A percentile compares a stretch with the other conserved stretches of the same genome.
These are phyloP conservation scores for Pistacia atlantica DNA, from an alignment of 345 rosid genomes.

Conservation along the genomic window DNA sequence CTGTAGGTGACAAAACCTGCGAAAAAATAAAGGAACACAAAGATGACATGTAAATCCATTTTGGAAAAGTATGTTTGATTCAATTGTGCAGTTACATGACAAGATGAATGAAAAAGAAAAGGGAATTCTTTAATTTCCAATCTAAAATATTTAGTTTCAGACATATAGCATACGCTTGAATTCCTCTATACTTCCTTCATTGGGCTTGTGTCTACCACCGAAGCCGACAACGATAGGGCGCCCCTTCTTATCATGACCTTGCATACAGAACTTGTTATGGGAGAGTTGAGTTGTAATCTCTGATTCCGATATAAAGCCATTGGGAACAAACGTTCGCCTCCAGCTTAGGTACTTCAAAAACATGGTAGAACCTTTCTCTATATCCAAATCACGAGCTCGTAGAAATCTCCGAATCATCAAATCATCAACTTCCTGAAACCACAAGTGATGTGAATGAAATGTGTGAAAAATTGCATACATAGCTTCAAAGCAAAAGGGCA, in stretches of 20 bases:
- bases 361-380: slow-evolving; percentile 77
- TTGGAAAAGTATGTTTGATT: not conserved
- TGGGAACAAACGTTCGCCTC: slow-evolving; percentile 59
- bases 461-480: not conserved
- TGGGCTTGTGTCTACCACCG: slow-evolving; percentile 69
- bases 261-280: slow-evolving; percentile 70
- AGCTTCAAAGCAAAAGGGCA: not conserved
- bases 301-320: slow-evolving; percentile 53
- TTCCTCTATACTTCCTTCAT: slow-evolving; percentile 66
- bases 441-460: not conserved
- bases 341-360: slow-evolving; percentile 76
- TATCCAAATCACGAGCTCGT: slow-evolving; percentile 82
- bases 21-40: not conserved
- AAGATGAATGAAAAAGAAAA: not conserved
- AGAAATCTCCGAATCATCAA: slow-evolving; percentile 77
- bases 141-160: not conserved
- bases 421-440: slow-evolving; percentile 73
- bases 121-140: not conserved
- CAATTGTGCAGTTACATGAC: too few relatives aligned
- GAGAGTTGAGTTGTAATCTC: slow-evolving; percentile 64
- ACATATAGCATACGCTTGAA: slow-evolving; percentile 60
- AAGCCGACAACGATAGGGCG: slow-evolving; percentile 61
- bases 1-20: slow-evolving; percentile 69
- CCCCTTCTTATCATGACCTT: slow-evolving; percentile 71
- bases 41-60: not conserved